These are phyloP conservation scores for Malus hybrid DNA, from an alignment of 331 rosid genomes.

Conservation along the genomic window DNA sequence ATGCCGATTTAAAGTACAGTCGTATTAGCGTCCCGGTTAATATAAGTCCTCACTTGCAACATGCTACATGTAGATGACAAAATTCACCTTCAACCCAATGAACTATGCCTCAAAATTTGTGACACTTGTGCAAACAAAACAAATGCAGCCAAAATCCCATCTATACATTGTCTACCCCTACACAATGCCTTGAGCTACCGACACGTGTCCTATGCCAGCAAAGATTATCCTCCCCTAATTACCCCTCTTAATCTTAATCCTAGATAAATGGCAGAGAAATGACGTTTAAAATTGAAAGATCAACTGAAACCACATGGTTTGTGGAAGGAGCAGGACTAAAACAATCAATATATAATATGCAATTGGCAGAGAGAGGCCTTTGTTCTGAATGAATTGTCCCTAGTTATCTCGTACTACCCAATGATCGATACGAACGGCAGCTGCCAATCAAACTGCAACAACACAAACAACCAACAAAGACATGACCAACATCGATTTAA, in stretches of 20 bases:
- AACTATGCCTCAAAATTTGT: background rate
- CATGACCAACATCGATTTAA: constrained; percentile 8
- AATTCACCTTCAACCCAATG: background rate
- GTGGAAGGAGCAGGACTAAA: background rate
- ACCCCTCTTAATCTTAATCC: background rate
- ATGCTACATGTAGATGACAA: background rate
- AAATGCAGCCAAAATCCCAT: background rate
- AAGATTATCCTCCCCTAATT: background rate
- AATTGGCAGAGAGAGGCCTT: background rate
- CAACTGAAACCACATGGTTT: background rate
- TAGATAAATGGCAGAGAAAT: background rate
- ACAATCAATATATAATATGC: background rate
- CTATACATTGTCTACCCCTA: background rate
- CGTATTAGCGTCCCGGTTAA: too few species aligned
- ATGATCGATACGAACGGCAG: constrained; percentile 7
- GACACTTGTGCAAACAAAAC: background rate
- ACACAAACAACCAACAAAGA: constrained; percentile 9
- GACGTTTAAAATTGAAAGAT: background rate
- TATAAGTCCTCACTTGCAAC: background rate
- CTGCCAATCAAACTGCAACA: constrained; percentile 29
- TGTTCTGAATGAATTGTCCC: background rate
- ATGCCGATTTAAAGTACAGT: too few species aligned
- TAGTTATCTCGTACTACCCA: background rate
- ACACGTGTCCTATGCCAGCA: background rate
- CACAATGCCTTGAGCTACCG: background rate